Evolutionary conservation across 495 filamentous ascomycete genomes (phyloP).

Genomic region (Daldinia concentrica): DNA sequence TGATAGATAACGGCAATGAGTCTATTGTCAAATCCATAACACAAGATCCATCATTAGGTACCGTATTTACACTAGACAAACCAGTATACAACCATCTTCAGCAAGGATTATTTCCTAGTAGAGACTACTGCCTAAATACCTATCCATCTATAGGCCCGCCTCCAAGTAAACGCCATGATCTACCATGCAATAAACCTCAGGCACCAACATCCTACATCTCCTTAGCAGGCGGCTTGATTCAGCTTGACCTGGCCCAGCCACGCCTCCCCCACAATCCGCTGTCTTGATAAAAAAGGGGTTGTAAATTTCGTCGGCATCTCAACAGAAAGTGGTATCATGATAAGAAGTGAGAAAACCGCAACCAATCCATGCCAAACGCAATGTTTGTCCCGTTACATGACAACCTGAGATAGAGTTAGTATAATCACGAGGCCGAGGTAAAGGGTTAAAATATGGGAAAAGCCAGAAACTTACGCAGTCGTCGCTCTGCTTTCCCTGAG

Average conservation of each 20-base stretch:
- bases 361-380: conserved; percentile 20
- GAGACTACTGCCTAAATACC: not conserved
- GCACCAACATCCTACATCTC: conserved; percentile 1
- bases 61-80: not conserved
- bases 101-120: not conserved
- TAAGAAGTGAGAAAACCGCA: conserved; percentile 39
- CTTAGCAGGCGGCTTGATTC: not conserved
- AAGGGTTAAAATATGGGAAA: not conserved
- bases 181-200: conserved; percentile 15
- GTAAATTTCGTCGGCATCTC: conserved; percentile 18
- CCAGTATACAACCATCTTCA: not conserved
- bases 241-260: conserved; percentile 7
- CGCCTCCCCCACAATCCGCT: conserved; percentile 1
- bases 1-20: not conserved
- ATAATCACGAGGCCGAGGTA: not conserved
- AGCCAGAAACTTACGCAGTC: conserved; percentile 81
- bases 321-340: conserved; percentile 40
- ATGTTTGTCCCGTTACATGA: conserved; percentile 32
- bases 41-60: conserved; percentile 22
- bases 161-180: conserved; percentile 14
- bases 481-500: conserved; percentile 75
- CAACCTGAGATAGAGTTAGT: conserved; percentile 30
- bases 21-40: conserved; percentile 10
- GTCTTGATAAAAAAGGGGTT: not conserved
- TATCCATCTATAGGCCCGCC: not conserved